Base-by-base conservation (phyloP, 768 basidiomycete species). In the Punctularia strigosozonata region DNA sequence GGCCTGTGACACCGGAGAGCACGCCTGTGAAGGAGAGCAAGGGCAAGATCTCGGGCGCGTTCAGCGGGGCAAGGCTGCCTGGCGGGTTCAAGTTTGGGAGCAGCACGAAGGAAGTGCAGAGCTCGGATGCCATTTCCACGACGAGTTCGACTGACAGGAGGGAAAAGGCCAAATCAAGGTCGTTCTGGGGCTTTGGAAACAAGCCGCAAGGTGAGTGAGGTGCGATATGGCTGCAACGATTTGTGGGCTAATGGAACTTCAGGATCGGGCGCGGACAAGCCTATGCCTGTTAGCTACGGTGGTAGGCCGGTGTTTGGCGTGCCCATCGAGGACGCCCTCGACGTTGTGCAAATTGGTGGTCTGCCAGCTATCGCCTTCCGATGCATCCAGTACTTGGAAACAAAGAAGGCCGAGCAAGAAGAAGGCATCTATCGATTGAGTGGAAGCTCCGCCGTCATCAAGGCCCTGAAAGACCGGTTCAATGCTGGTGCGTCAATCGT, bases 381-480 rank as follows among this genome's bases (percentile, higher is more conserved):
- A 39, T 85, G 82, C 47, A 92, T 99, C 47, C 81, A 95, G 53
- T 99, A 94, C 61, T 66, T 99, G 40, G 89, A 98, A 63, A 74
- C 77, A 15, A 92, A 92, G 65, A 74, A 86, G 56, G 94, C 95
- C 17, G 88, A 97, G 44, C 78, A 86, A 48, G 95, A 99, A 53
- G 95, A 99, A 60, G 95, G 95, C 24, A 94, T 99, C 43, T 99
- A 97, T 62, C 79, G 95, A 43, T 63, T 99, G 43, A 91, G 85
- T 53, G 92, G 92, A 18, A 91, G 88, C 56, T 87, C 89, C 46
- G 85, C 90, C 24, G 90, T 94, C 41, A 91, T 98, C 65, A 95
- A 95, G 64, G 75, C 66, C 37, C 66, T 99, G 31, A 89, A 83
- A 53, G 95, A 98, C 54, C 75, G 80, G 43, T 99, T 98, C 64